Evolutionary conservation across 495 filamentous ascomycete species (phyloP).

Genomic region (Penicillium flavigenum): DNA sequence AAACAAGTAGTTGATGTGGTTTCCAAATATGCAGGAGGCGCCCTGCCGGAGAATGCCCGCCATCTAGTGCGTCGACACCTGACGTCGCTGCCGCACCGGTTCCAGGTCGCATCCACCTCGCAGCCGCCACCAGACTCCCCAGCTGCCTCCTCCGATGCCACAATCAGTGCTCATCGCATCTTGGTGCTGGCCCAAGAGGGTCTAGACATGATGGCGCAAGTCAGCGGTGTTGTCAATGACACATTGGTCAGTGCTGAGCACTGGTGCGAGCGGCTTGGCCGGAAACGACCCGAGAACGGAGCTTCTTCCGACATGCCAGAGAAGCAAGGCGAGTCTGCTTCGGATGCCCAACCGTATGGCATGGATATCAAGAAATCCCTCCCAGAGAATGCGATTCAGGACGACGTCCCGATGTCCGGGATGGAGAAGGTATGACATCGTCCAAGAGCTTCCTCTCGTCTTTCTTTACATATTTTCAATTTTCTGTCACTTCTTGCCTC

Average conservation of each 20-base stretch:
- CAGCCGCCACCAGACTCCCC: conserved; percentile 42
- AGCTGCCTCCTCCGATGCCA: conserved; percentile 41
- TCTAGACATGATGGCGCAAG: conserved; percentile 84
- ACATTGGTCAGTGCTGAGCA: conserved; percentile 82
- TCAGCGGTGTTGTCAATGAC: conserved; percentile 75
- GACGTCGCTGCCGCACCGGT: conserved; percentile 73
- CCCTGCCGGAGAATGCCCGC: conserved; percentile 79
- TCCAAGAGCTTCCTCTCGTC: not conserved
- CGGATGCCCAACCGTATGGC: conserved; percentile 22
- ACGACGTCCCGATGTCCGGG: conserved; percentile 45
- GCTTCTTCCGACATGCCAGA: conserved; percentile 26
- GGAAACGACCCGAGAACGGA: conserved; percentile 41
- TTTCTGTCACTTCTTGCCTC: not conserved
- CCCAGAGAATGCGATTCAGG: conserved; percentile 21
- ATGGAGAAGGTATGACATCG: conserved; percentile 33
- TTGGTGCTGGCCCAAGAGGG: conserved; percentile 82
- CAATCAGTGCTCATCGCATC: conserved; percentile 62
- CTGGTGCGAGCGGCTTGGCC: conserved; percentile 77
- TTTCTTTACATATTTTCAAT: conserved; percentile 7
- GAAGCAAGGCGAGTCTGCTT: conserved; percentile 24
- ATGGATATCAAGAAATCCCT: conserved; percentile 41
- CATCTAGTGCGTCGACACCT: conserved; percentile 76
- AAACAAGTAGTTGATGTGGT: conserved; percentile 75
- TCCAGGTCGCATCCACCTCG: conserved; percentile 55
- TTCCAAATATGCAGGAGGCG: conserved; percentile 78